Percentiles rank a stretch among this genome's conserved stretches.
These are phyloP conservation scores for Porpolomopsis calyptriformis DNA, from an alignment of 768 basidiomycete species.

Conservation along the genomic window DNA sequence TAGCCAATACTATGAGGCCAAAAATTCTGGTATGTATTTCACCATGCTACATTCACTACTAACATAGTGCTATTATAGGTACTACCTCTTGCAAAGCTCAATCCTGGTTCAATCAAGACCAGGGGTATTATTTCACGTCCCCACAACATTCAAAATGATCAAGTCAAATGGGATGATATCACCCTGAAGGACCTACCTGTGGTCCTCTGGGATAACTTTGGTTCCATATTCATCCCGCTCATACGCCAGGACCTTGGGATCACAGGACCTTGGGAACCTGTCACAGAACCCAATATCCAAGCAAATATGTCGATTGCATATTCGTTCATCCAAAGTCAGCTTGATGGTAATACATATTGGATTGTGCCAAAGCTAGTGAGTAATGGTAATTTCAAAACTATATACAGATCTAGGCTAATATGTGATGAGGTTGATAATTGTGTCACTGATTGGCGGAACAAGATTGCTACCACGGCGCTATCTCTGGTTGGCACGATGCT, in stretches of 20 bases:
- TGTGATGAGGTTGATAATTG: neutral
- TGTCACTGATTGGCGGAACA: neutral
- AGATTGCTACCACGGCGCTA: neutral
- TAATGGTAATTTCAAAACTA: neutral
- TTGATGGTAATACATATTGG: neutral
- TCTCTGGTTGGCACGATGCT: neutral
- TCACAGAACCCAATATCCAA: neutral
- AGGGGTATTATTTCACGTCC: neutral
- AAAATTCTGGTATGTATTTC: too few species aligned
- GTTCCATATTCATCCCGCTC: neutral
- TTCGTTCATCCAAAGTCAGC: neutral
- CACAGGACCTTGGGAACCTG: too few species aligned
- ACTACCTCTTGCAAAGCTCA: neutral
- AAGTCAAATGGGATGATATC: neutral
- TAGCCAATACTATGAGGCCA: too few species aligned
- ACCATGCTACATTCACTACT: too few species aligned
- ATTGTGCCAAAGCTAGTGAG: neutral
- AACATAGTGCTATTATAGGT: too few species aligned
- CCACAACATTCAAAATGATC: neutral
- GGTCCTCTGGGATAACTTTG: neutral
- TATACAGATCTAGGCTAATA: neutral
- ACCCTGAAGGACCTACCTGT: neutral
- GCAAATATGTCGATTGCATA: neutral
- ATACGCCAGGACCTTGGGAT: neutral
- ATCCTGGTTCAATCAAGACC: neutral